phyloP scores from a whole-genome alignment of 441 rosid species.

The Croton laevigatus region DNA sequence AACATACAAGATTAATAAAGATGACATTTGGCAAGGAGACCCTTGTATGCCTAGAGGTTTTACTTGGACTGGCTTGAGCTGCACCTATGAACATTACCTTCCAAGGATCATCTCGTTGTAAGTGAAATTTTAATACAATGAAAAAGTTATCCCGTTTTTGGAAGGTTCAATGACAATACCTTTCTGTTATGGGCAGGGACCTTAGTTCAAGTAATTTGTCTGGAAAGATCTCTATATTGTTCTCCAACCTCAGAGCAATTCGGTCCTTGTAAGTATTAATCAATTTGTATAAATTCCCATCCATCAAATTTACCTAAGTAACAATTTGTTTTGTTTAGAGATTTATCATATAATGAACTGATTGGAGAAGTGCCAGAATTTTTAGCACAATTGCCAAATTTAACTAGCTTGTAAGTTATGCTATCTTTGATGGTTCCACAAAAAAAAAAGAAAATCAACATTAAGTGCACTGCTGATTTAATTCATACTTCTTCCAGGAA shows the following conservation, averaged over 20 bases:
- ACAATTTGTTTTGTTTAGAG: no score
- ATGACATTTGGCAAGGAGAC: constrained; percentile 39
- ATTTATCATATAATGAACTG: constrained; percentile 23
- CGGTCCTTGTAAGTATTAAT: constrained; percentile 20
- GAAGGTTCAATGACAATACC: background rate
- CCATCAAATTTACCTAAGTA: no score
- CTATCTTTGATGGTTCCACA: no score
- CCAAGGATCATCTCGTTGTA: constrained; percentile 35
- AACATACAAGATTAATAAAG: no score
- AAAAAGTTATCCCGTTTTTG: background rate
- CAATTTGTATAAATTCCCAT: no score
- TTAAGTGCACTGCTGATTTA: background rate
- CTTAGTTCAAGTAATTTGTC: constrained; percentile 25
- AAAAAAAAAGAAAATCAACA: background rate
- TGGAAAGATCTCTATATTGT: constrained; percentile 20
- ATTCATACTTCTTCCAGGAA: background rate
- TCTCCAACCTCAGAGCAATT: constrained; percentile 1
- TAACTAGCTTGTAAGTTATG: constrained; percentile 23
- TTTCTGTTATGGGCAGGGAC: constrained; percentile 16
- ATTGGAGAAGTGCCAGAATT: constrained; percentile 25
- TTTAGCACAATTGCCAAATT: constrained; percentile 14
- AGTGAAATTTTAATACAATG: background rate
- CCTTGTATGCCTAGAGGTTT: constrained; percentile 31
- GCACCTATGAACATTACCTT: constrained; percentile 18
- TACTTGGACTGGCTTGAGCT: constrained; percentile 35